Base-by-base conservation (phyloP, 2,329 filamentous ascomycete species). In the Cladosporium oxysporum region DNA sequence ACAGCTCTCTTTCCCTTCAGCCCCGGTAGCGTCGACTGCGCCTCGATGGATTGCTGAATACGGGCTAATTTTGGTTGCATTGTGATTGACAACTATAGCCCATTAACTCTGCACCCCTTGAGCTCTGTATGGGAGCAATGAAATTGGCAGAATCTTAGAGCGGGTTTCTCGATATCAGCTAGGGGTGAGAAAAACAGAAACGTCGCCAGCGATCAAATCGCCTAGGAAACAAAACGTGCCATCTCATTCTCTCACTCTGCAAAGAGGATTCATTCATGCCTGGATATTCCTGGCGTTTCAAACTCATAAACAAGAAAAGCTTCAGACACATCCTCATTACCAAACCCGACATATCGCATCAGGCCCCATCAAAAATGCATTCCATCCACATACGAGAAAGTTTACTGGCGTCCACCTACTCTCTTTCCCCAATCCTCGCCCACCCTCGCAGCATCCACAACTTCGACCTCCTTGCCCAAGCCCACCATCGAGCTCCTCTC, bases 401-500 rank as follows among this genome's bases (percentile, higher is more conserved):
- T 14, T 69, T 66, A 82, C 66, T 82, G 80, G 52, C 76, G 71
- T 5, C 91, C 91, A 74, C 89, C 88, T 66, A 96, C 88, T 67
- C 94, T 85, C 75, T 91, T 88, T 68, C 85, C 84, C 90, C 93
- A 98, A 78, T 98, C 94, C 72, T 97, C 93, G 61, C 90, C 89
- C 21, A 96, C 86, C 59, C 91, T 85, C 69, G 89, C 83, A 35
- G 89, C 90, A 77, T 98, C 94, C 3, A 97, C 92, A 21, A 98
- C 88, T 47, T 96, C 88, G 31, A 97, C 89, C 4, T 92, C 91
- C 75, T 95, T 90, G 18, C 94, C 94, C 66, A 93, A 83, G 2
- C 94, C 93, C 28, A 96, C 92, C 66, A 92, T 87, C 53, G 93
- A 90, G 65, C 92, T 88, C 63, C 85, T 84, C 77, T 93, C 88